These are phyloP conservation scores for Gelatoporia subvermispora DNA, from an alignment of 768 basidiomycete species.

Conservation along the genomic window DNA sequence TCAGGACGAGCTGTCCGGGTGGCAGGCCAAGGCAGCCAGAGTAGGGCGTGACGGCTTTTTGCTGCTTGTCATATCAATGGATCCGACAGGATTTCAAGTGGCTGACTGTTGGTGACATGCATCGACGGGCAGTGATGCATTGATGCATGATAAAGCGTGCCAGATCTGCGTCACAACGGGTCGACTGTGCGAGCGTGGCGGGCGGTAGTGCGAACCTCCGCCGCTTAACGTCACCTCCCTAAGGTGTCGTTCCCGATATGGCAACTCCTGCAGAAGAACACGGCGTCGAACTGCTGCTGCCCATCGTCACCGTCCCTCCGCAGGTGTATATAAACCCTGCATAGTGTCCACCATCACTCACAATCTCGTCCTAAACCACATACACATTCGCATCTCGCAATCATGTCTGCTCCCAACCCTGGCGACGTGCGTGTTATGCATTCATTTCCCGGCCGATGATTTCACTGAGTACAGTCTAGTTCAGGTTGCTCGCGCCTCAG, in stretches of 20 bases:
- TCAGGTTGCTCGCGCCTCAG: slow-evolving; percentile 16
- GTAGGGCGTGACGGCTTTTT: too few relatives aligned
- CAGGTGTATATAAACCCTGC: neutral
- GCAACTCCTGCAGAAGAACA: neutral
- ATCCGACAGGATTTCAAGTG: too few relatives aligned
- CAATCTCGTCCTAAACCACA: neutral
- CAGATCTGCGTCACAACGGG: too few relatives aligned
- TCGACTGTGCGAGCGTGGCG: too few relatives aligned
- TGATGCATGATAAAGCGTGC: too few relatives aligned
- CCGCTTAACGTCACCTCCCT: neutral
- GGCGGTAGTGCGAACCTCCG: neutral
- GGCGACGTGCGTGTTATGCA: slow-evolving; percentile 11
- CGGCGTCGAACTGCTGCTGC: neutral
- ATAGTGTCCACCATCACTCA: neutral
- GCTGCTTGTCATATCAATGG: too few relatives aligned
- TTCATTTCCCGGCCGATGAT: neutral
- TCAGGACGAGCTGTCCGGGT: too few relatives aligned
- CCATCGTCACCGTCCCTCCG: neutral
- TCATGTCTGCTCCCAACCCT: slow-evolving; percentile 9
- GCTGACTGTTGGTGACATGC: too few relatives aligned
- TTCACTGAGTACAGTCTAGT: neutral
- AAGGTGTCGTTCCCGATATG: neutral
- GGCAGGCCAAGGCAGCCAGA: too few relatives aligned
- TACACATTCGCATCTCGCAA: neutral
- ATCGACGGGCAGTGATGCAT: too few relatives aligned